A percentile compares a stretch with the other conserved stretches of the same genome.
phyloP scores from a whole-genome alignment of 345 rosid species.

The Hibiscus mutabilis region DNA sequence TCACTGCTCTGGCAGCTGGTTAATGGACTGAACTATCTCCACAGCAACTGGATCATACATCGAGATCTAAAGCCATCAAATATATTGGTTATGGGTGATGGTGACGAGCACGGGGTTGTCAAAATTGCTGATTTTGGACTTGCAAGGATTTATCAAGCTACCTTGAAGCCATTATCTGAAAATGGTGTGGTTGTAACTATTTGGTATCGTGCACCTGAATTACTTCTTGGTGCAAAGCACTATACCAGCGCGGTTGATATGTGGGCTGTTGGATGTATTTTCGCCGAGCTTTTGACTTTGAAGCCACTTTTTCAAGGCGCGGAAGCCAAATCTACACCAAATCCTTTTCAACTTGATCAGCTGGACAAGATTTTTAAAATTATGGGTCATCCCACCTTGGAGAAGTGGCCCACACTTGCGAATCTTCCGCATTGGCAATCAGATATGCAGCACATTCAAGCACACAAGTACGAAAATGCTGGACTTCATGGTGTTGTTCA shows the following conservation, averaged over 20 bases:
- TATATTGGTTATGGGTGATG: conserved; percentile 98
- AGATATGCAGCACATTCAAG: conserved; percentile 73
- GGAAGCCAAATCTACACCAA: conserved; percentile 72
- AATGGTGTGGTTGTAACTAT: conserved; percentile 98
- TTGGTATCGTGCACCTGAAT: conserved; percentile 98
- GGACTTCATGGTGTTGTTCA: conserved; percentile 68
- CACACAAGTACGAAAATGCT: conserved; percentile 60
- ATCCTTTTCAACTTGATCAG: conserved; percentile 92
- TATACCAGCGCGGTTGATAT: conserved; percentile 93
- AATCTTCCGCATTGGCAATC: conserved; percentile 84
- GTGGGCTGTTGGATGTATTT: conserved; percentile 99
- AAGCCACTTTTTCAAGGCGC: conserved; percentile 96
- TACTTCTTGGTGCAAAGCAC: conserved; percentile 96
- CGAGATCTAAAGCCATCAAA: conserved; percentile 96
- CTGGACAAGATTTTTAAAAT: conserved; percentile 98
- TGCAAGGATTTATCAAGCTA: conserved; percentile 91
- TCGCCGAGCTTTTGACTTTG: conserved; percentile 88
- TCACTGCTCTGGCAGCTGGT: conserved; percentile 97
- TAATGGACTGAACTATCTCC: conserved; percentile 91
- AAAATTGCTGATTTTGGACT: conserved; percentile 98
- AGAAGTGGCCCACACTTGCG: conserved; percentile 88
- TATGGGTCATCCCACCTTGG: conserved; percentile 85
- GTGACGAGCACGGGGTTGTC: conserved; percentile 85
- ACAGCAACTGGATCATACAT: conserved; percentile 97
- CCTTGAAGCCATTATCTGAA: conserved; percentile 68